Conservation (phyloP, 148 eudicot species). For the Pouteria glomerata region DNA sequence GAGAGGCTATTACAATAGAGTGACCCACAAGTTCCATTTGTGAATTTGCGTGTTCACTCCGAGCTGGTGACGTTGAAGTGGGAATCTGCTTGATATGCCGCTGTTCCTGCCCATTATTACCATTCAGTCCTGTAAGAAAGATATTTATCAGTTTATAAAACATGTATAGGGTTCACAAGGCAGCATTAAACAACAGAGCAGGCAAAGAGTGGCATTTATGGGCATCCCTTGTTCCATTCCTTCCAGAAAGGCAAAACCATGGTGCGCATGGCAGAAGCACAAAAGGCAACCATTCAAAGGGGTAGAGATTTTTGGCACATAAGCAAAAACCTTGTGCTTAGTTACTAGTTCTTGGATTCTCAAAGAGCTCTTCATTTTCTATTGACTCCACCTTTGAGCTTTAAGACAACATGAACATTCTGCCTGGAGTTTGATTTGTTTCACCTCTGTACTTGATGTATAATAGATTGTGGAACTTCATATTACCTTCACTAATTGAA, state of each 20-base stretch:
- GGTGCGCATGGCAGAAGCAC: constrained; percentile 2
- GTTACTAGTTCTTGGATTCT: too few species aligned
- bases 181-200: too few species aligned
- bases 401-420: too few species aligned
- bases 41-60: constrained; percentile 30
- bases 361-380: too few species aligned
- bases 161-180: neutral
- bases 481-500: too few species aligned
- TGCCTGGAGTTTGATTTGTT: too few species aligned
- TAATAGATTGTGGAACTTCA: too few species aligned
- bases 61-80: constrained; percentile 20
- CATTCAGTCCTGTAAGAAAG: constrained; percentile 32
- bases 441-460: too few species aligned
- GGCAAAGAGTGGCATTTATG: too few species aligned
- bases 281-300: neutral
- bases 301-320: neutral
- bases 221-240: too few species aligned
- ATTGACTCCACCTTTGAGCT: neutral
- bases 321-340: too few species aligned
- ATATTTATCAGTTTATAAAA: constrained; percentile 5
- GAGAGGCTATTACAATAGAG: constrained; percentile 51
- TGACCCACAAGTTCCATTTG: constrained; percentile 64
- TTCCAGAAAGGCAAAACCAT: too few species aligned
- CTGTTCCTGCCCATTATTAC: constrained; percentile 35
- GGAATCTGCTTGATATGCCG: constrained; percentile 37